Evolutionary conservation across 768 basidiomycete species (phyloP), one percentile per base, ranked within the genome.

Genomic region (Suillus bovinus): DNA sequence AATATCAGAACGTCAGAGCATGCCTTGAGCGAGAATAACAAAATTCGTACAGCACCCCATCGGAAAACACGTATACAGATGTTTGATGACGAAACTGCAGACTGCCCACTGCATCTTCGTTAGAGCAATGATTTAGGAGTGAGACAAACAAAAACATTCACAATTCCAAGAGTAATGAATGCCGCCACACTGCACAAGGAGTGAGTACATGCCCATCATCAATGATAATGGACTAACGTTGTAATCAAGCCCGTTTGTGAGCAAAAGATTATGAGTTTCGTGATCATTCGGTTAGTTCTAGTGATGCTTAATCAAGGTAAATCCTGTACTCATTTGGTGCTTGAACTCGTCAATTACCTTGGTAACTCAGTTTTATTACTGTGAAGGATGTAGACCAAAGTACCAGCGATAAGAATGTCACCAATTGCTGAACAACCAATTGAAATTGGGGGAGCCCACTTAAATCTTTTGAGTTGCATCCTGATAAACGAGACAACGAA

Each of bases 211-310:
- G 33, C 5, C 42, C 33, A 3, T 20, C 57, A n/a, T 34, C 14
- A 60, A 41, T 58, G 24, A 2, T 47, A 58, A 44, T 16, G 2
- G 11, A 54, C 50, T 57, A 44, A 69, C 72, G 70, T 59, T 9
- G 74, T 73, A 44, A 75, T 61, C 2, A 70, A 27, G 6, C 72
- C 72, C 65, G 74, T 73, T 29, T 73, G 74, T 17, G 73, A 63
- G 16, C 36, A 65, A 59, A 73, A 69, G 1, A 14, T 68, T 59
- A 36, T 47, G 3, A 73, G 52, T 24, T 39, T 70, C 34, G 60
- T 33, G 29, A 75, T 46, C 55, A 69, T 49, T 42, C 66, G 39
- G 2, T 38, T 46, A 13, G 72, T 57, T 27, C 72, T 73, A 42
- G 4, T 38, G 0, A n/a, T n/a, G n/a, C n/a, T n/a, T n/a, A n/a